Base-by-base conservation (phyloP, 306 rosid genomes). In the Albizia julibrissin region DNA sequence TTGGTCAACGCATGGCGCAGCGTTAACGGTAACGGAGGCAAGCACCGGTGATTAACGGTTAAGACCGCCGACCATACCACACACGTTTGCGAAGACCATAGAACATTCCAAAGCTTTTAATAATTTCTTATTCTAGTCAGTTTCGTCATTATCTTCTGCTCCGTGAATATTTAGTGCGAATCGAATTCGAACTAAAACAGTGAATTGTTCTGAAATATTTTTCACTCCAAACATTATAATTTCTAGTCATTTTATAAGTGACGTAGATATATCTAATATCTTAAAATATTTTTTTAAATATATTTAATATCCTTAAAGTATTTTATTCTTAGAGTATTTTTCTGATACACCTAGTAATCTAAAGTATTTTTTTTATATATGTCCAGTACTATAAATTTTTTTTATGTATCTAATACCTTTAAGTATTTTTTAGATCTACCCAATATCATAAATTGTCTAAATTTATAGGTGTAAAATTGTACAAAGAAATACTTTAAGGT, bases 51-150 rank as follows among this genome's bases (percentile, higher is more conserved):
- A 2, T n/a, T 59, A 61, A 76, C 86, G 82, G 84, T 56, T 52
- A 12, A 19, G 19, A 29, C 72, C 69, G 59, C 86, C 85, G 85
- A 78, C 88, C 87, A 67, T 67, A 65, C 58, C 83, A 50, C 82
- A 65, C 65, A 10, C 73, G 75, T 43, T 70, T 26, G 54, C 47
- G 31, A 21, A 42, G 54, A 69, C 49, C 22, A 0, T 26, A 26
- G 87, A 88, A 83, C 83, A 81, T 88, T 88, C 87, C 50, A 44
- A 5, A 16, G 80, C 8, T 22, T 39, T 72, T 9, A 31, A 47
- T 59, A n/a, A 22, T 22, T 22, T 12, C 12, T 67, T 11, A 61
- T 67, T 34, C 22, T 34, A 14, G 46, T 19, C 43, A 66, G 71
- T 33, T 66, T 66, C 71, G 14, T 3, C 2, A 1, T 26, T 5